phyloP scores from a whole-genome alignment of 1,284 basidiomycete genomes.

The Trichosporon coremiiforme region DNA sequence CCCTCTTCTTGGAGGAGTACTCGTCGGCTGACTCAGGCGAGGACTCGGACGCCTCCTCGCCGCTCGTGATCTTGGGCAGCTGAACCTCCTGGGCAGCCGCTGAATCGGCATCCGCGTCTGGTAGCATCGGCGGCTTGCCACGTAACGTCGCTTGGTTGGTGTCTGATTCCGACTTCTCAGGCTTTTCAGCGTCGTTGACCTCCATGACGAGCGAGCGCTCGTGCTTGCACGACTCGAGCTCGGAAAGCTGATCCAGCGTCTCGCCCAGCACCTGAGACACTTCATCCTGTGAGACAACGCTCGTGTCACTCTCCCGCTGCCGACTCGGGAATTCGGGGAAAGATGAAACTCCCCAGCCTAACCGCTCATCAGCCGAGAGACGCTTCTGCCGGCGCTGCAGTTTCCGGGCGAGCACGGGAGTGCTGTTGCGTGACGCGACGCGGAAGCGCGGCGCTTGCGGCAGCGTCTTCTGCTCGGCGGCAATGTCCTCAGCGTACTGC shows the following conservation, averaged over 20 bases:
- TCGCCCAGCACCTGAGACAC: conserved; percentile 3
- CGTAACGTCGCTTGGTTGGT: background rate
- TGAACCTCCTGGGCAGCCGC: background rate
- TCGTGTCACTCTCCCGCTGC: conserved; percentile 9
- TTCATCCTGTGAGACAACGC: conserved; percentile 13
- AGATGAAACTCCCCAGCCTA: conserved; percentile 39
- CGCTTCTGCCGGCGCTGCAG: conserved; percentile 14
- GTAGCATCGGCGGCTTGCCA: background rate
- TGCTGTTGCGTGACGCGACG: conserved; percentile 5
- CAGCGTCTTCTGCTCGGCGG: conserved; percentile 21
- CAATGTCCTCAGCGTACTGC: conserved; percentile 36
- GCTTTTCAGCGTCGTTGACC: background rate
- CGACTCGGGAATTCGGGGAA: conserved; percentile 37
- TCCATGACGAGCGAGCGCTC: conserved; percentile 4
- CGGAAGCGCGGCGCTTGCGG: conserved; percentile 19
- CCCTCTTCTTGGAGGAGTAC: background rate
- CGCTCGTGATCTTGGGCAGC: background rate
- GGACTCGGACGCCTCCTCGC: background rate
- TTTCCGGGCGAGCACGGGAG: background rate
- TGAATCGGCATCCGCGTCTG: background rate
- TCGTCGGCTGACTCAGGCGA: background rate
- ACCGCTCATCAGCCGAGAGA: conserved; percentile 18
- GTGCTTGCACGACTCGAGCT: conserved; percentile 7
- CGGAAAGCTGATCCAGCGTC: background rate
- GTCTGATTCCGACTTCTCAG: background rate